Conservation (phyloP, 1,139 yeast genomes). For the Taphrina sp. region DNA sequence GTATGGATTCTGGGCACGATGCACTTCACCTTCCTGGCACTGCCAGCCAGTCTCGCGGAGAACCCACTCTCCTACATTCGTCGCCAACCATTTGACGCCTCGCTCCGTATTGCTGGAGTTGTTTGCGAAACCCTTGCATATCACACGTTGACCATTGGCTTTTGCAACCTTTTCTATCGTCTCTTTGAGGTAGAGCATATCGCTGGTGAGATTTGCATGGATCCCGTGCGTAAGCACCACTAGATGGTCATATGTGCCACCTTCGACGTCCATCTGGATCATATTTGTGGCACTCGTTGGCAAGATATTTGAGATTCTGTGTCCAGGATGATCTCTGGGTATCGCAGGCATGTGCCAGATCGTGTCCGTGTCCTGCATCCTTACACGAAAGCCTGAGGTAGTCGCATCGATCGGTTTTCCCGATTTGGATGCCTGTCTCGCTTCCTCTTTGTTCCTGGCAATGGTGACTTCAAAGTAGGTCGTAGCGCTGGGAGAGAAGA, state of each 20-base stretch:
- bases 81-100: slow-evolving; percentile 83
- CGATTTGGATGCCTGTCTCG: slow-evolving; percentile 33
- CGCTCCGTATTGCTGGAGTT: slow-evolving; percentile 88
- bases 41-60: slow-evolving; percentile 34
- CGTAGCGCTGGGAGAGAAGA: slow-evolving; percentile 68
- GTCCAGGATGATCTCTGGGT: slow-evolving; percentile 30
- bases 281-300: slow-evolving; percentile 55
- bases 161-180: slow-evolving; percentile 59
- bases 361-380: slow-evolving; percentile 34
- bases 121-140: slow-evolving; percentile 78
- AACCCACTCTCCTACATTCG: slow-evolving; percentile 66
- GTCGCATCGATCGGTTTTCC: slow-evolving; percentile 31
- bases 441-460: slow-evolving; percentile 51
- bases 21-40: slow-evolving; percentile 6
- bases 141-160: slow-evolving; percentile 56
- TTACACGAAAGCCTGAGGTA: slow-evolving; percentile 29
- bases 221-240: slow-evolving; percentile 86
- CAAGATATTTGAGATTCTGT: slow-evolving; percentile 33
- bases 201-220: slow-evolving; percentile 86
- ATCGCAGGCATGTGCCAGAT: slow-evolving; percentile 36
- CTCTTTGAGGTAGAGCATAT: slow-evolving; percentile 82
- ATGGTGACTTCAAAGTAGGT: slow-evolving; percentile 68
- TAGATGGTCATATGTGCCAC: slow-evolving; percentile 53
- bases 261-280: slow-evolving; percentile 74
- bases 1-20: slow-evolving; percentile 42